Conservation (phyloP, 352 stramenopile genomes). For the Globisporangium nunn region DNA sequence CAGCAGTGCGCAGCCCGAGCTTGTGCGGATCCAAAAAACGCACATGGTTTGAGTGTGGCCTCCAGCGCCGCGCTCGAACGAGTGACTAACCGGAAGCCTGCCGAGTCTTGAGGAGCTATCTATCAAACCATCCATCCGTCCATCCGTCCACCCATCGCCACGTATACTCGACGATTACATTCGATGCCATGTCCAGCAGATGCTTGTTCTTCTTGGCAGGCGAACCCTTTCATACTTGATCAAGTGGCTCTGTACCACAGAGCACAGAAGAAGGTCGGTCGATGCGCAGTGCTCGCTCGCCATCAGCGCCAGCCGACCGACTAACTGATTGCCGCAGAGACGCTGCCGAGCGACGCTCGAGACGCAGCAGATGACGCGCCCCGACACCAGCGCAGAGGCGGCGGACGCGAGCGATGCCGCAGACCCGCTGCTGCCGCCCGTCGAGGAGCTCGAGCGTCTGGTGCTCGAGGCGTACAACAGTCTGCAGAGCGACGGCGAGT, state of each 20-base stretch:
- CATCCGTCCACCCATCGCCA: not conserved
- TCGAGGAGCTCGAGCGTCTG: constrained; percentile 57
- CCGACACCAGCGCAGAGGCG: not conserved
- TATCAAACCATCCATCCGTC: not conserved
- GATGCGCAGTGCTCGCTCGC: not conserved
- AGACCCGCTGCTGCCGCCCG: constrained; percentile 11
- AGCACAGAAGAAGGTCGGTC: too few species aligned
- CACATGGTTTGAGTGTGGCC: constrained; percentile 22
- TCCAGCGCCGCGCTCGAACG: not conserved
- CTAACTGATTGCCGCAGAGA: not conserved
- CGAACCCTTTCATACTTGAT: not conserved
- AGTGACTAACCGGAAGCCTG: too few species aligned
- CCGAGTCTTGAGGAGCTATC: not conserved
- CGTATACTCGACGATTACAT: not conserved
- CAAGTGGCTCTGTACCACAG: not conserved
- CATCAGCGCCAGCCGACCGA: not conserved
- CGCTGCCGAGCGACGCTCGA: not conserved
- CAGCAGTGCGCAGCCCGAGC: constrained; percentile 8
- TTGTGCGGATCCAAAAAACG: constrained; percentile 37
- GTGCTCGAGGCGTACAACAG: constrained; percentile 80
- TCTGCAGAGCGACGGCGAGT: constrained; percentile 78
- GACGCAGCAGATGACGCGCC: not conserved
- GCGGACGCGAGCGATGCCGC: not conserved
- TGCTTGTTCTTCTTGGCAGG: not conserved
- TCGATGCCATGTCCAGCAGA: too few species aligned